Conservation (phyloP, 2,329 filamentous ascomycete genomes). For the Clarireedia monteithiana region DNA sequence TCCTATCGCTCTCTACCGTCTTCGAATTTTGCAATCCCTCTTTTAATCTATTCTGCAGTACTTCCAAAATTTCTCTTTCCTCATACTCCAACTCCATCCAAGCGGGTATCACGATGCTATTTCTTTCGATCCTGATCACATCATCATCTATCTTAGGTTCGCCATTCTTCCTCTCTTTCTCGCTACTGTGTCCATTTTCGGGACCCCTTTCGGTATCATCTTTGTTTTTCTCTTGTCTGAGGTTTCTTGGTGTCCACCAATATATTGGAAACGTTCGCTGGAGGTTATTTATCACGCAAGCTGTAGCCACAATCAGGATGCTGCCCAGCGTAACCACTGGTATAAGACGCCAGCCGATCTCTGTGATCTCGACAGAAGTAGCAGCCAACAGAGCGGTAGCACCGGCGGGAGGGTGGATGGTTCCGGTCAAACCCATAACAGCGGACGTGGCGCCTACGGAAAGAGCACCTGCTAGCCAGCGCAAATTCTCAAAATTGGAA, state of each 20-base stretch:
- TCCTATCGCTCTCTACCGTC: slow-evolving; percentile 1
- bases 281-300: slow-evolving; percentile 62
- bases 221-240: not conserved
- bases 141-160: not conserved
- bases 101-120: slow-evolving; percentile 14
- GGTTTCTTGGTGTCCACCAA: slow-evolving; percentile 37
- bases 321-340: slow-evolving; percentile 54
- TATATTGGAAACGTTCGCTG: slow-evolving; percentile 56
- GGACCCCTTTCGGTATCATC: slow-evolving; percentile 2
- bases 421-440: slow-evolving; percentile 63
- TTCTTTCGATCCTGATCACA: slow-evolving; percentile 12
- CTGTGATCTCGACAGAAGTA: slow-evolving; percentile 43
- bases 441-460: slow-evolving; percentile 55
- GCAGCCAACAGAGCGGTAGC: slow-evolving; percentile 66
- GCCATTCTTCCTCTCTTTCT: not conserved
- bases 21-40: not conserved
- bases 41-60: slow-evolving; percentile 14
- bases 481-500: slow-evolving; percentile 42
- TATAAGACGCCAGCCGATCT: slow-evolving; percentile 62
- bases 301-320: slow-evolving; percentile 52
- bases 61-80: slow-evolving; percentile 18
- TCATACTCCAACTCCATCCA: slow-evolving; percentile 19
- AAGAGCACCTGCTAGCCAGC: slow-evolving; percentile 58
- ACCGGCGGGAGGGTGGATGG: slow-evolving; percentile 66
- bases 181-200: not conserved